Percentiles rank a stretch among this genome's conserved stretches.
phyloP scores from a whole-genome alignment of 805 yeast species.

The Ogataea kodamae region DNA sequence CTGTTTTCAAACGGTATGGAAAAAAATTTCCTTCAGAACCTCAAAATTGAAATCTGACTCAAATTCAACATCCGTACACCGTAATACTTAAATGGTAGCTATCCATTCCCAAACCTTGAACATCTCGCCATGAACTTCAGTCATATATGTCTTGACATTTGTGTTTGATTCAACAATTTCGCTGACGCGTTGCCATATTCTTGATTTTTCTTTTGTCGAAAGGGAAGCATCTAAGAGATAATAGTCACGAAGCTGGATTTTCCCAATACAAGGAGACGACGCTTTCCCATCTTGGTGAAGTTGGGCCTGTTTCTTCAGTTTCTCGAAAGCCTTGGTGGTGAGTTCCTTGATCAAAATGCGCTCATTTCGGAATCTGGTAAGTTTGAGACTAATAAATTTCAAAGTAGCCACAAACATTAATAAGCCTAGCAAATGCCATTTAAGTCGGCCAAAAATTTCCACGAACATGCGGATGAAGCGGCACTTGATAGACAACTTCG shows the following conservation, averaged over 20 bases:
- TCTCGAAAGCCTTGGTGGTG: conserved; percentile 45
- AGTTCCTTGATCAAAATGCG: conserved; percentile 43
- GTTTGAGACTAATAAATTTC: conserved; percentile 5
- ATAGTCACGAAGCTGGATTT: conserved; percentile 70
- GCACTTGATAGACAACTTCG: conserved; percentile 29
- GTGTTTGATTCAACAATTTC: conserved; percentile 59
- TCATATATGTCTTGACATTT: conserved; percentile 56
- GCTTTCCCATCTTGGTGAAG: conserved; percentile 34
- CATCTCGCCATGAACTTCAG: conserved; percentile 83
- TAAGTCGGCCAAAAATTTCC: conserved; percentile 22
- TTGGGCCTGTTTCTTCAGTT: conserved; percentile 45
- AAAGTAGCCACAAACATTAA: conserved; percentile 4
- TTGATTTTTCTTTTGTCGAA: conserved; percentile 38
- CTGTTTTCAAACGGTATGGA: conserved; percentile 6
- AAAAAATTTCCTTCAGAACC: conserved; percentile 9
- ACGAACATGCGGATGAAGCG: conserved; percentile 24
- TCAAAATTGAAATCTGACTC: conserved; percentile 2
- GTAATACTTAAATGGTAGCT: conserved; percentile 33
- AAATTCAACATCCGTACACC: conserved; percentile 12
- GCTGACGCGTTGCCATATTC: conserved; percentile 58
- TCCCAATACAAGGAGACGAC: conserved; percentile 51
- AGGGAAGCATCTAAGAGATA: conserved; percentile 40
- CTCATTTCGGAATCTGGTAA: conserved; percentile 29
- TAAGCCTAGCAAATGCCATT: conserved; percentile 20
- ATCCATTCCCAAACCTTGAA: conserved; percentile 89